Conservation (phyloP, 768 basidiomycete genomes). For the Myochromella boudieri region DNA sequence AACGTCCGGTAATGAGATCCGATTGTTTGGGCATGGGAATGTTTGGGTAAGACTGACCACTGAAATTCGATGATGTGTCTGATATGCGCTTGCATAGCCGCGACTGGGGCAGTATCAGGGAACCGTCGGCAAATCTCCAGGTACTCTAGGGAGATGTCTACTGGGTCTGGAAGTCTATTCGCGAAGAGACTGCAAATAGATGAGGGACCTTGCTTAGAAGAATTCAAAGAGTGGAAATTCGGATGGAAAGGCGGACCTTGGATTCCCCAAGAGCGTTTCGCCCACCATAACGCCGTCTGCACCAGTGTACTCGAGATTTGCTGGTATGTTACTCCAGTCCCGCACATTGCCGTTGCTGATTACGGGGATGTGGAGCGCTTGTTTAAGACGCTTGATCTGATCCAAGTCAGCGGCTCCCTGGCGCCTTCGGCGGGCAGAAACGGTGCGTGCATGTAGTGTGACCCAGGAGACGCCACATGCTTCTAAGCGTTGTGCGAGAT, state of each 20-base stretch:
- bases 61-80: conserved; percentile 68
- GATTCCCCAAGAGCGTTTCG: conserved; percentile 73
- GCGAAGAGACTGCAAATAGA: conserved; percentile 52
- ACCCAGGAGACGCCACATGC: conserved; percentile 69
- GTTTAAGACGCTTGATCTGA: conserved; percentile 57
- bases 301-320: conserved; percentile 53
- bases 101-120: conserved; percentile 46
- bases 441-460: conserved; percentile 72
- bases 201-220: conserved; percentile 1
- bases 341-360: conserved; percentile 82
- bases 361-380: conserved; percentile 52
- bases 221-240: conserved; percentile 2
- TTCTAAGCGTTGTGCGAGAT: conserved; percentile 58
- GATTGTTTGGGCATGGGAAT: conserved; percentile 9
- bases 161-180: conserved; percentile 55
- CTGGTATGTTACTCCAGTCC: conserved; percentile 51
- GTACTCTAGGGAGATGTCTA: conserved; percentile 69
- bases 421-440: conserved; percentile 66
- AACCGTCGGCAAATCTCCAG: conserved; percentile 56
- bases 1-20: conserved; percentile 11
- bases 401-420: conserved; percentile 70
- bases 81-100: conserved; percentile 61
- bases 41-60: conserved; percentile 49
- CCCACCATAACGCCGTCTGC: conserved; percentile 83
- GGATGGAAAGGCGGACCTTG: conserved; percentile 49